Conservation (phyloP, 1,284 basidiomycete genomes). For the Boletellus deceptivus region DNA sequence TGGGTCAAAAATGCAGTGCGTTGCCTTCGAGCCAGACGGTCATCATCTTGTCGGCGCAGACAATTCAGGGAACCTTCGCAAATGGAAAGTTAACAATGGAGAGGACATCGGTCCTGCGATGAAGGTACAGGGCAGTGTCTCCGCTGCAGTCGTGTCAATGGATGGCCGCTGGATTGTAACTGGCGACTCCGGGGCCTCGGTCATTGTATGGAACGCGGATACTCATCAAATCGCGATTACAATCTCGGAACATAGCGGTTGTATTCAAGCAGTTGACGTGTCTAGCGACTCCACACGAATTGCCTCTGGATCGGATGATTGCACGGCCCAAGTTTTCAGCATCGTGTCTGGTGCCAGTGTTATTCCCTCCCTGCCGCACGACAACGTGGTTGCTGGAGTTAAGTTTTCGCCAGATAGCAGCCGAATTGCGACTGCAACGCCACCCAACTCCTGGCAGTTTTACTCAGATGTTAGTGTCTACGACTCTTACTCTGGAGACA, state of each 20-base stretch:
- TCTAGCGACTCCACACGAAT: neutral
- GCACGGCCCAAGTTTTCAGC: neutral
- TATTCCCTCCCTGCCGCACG: neutral
- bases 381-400: neutral
- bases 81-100: neutral
- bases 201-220: neutral
- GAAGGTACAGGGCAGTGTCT: neutral
- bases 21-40: neutral
- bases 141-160: neutral
- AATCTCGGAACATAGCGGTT: neutral
- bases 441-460: no score
- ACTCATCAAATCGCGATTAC: neutral
- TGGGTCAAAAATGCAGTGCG: neutral
- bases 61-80: neutral
- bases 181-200: neutral
- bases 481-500: neutral
- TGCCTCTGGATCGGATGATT: neutral
- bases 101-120: neutral
- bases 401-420: neutral
- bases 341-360: neutral
- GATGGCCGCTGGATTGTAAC: conserved; percentile 1
- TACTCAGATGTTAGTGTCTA: neutral
- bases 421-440: neutral
- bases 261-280: neutral
- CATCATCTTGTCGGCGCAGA: neutral